Evolutionary conservation across 2,329 filamentous ascomycete genomes (phyloP).

Genomic region (Aspergillus viridinutans): DNA sequence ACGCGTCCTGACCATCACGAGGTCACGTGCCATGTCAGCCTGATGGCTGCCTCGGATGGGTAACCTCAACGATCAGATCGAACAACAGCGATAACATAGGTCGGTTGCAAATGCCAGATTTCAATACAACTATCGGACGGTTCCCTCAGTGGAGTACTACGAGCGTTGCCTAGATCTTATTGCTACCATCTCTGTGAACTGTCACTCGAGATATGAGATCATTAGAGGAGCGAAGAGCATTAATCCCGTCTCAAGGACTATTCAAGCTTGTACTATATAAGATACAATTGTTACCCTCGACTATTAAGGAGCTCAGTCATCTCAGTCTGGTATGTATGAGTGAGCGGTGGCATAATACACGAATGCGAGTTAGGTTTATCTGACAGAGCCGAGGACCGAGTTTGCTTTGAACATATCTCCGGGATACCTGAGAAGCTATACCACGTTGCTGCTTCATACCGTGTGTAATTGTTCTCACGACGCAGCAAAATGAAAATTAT

Average conservation of each 20-base stretch:
- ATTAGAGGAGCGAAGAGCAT: not conserved
- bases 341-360: not conserved
- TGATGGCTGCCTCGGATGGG: slow-evolving; percentile 7
- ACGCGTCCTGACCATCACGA: slow-evolving; percentile 36
- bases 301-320: not conserved
- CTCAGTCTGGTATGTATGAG: not conserved
- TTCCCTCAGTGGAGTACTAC: not conserved
- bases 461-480: not conserved
- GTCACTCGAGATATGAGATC: not conserved
- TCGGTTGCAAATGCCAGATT: too few relatives aligned
- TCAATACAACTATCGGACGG: not conserved
- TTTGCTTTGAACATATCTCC: not conserved
- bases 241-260: not conserved
- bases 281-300: not conserved
- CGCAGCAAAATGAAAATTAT: not conserved
- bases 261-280: not conserved
- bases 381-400: not conserved
- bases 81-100: not conserved
- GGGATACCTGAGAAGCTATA: not conserved
- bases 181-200: not conserved
- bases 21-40: slow-evolving; percentile 28
- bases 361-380: not conserved
- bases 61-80: not conserved
- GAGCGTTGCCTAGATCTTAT: not conserved
- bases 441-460: not conserved